Evolutionary conservation across 2,329 filamentous ascomycete species (phyloP).

Genomic region (Orbilia javanica): DNA sequence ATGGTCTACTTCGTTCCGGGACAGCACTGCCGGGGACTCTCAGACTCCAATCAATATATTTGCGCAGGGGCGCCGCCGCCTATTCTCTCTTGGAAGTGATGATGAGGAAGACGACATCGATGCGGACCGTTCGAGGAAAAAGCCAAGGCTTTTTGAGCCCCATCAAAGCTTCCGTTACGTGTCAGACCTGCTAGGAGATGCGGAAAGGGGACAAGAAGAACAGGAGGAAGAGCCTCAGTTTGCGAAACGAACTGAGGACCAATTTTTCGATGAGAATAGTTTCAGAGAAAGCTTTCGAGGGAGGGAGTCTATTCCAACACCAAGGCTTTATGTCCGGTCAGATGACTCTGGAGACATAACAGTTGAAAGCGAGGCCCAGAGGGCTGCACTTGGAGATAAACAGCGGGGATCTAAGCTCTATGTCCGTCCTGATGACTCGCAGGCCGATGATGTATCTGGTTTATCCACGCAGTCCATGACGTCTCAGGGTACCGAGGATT

Average conservation of each 20-base stretch:
- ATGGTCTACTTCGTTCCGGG: slow-evolving; percentile 48
- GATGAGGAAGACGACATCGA: slow-evolving; percentile 49
- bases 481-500: background rate
- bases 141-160: slow-evolving; percentile 41
- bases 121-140: slow-evolving; percentile 29
- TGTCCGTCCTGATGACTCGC: slow-evolving; percentile 38
- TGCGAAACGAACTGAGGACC: slow-evolving; percentile 18
- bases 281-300: slow-evolving; percentile 44
- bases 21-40: slow-evolving; percentile 3
- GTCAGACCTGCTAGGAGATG: slow-evolving; percentile 32
- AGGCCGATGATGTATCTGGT: background rate
- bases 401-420: slow-evolving; percentile 37
- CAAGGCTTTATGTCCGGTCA: slow-evolving; percentile 39
- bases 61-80: slow-evolving; percentile 42
- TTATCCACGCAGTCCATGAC: background rate
- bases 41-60: slow-evolving; percentile 52
- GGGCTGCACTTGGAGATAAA: slow-evolving; percentile 26
- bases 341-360: slow-evolving; percentile 32
- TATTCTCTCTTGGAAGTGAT: slow-evolving; percentile 40
- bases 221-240: background rate
- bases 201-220: slow-evolving; percentile 19
- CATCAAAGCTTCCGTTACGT: slow-evolving; percentile 51
- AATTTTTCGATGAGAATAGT: slow-evolving; percentile 55
- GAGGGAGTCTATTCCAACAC: slow-evolving; percentile 21
- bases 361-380: slow-evolving; percentile 22